These are phyloP conservation scores for Yarrowia alimentaria DNA, from an alignment of 805 yeast species.

Conservation along the genomic window DNA sequence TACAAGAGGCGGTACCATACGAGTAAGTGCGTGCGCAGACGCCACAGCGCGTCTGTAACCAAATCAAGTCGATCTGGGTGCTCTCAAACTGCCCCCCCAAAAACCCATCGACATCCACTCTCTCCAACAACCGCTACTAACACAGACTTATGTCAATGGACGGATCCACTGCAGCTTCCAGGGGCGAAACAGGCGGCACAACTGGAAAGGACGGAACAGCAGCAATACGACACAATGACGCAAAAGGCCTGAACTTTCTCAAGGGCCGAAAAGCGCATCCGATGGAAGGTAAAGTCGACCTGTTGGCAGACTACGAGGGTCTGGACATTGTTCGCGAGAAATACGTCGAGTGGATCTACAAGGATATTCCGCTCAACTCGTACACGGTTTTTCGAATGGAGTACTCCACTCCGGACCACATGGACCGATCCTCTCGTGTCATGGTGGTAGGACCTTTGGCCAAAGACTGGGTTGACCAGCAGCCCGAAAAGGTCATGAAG, in stretches of 20 bases:
- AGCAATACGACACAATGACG: slow-evolving; percentile 8
- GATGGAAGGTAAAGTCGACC: slow-evolving; percentile 13
- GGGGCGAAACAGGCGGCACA: too few species aligned
- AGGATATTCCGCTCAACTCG: slow-evolving; percentile 31
- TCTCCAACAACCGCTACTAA: not conserved
- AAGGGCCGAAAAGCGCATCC: slow-evolving; percentile 11
- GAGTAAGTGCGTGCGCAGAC: too few species aligned
- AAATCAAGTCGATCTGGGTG: too few species aligned
- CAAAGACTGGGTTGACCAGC: slow-evolving; percentile 31
- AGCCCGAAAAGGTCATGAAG: slow-evolving; percentile 12
- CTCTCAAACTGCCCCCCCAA: too few species aligned
- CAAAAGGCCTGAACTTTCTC: slow-evolving; percentile 9
- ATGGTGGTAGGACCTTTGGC: slow-evolving; percentile 41
- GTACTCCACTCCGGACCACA: slow-evolving; percentile 35
- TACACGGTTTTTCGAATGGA: slow-evolving; percentile 40
- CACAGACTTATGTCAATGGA: slow-evolving; percentile 19
- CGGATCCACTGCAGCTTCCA: slow-evolving; percentile 16
- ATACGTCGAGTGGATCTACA: slow-evolving; percentile 8
- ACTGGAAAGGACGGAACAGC: too few species aligned
- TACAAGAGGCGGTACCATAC: too few species aligned
- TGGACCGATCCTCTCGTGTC: slow-evolving; percentile 38
- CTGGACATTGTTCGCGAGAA: slow-evolving; percentile 8
- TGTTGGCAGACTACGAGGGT: slow-evolving; percentile 7
- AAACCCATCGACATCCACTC: too few species aligned
- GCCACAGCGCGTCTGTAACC: too few species aligned